Conservation (phyloP, 2,329 filamentous ascomycete species). For the Annulohypoxylon truncatum region DNA sequence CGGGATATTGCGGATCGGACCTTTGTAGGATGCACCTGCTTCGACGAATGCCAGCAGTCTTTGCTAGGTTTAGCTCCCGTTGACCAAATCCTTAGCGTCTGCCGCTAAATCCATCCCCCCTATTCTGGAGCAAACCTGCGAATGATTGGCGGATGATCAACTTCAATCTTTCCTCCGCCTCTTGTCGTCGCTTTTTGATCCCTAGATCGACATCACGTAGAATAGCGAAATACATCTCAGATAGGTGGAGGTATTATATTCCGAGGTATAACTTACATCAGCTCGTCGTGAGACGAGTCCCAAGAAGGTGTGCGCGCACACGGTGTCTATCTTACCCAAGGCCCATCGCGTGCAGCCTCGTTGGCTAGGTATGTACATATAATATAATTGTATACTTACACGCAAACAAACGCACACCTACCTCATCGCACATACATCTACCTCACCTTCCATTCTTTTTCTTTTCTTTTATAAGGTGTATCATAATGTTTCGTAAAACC, state of each 20-base stretch:
- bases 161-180: neutral
- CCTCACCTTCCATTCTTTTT: slow-evolving; percentile 19
- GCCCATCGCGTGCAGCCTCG: slow-evolving; percentile 12
- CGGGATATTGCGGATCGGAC: slow-evolving; percentile 5
- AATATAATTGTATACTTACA: slow-evolving; percentile 17
- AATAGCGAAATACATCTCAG: neutral
- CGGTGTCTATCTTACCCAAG: slow-evolving; percentile 26
- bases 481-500: slow-evolving; percentile 13
- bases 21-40: neutral
- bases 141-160: neutral
- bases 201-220: neutral
- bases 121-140: neutral
- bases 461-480: neutral
- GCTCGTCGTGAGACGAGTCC: slow-evolving; percentile 31
- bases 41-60: no score
- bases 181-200: neutral
- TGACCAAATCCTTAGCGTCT: neutral
- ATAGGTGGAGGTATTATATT: slow-evolving; percentile 13
- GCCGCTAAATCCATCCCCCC: neutral
- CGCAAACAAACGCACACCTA: slow-evolving; percentile 19
- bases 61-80: neutral
- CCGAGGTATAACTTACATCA: slow-evolving; percentile 29
- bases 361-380: slow-evolving; percentile 12
- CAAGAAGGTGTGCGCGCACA: slow-evolving; percentile 10
- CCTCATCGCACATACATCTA: slow-evolving; percentile 19